Percentiles rank a stretch among this genome's conserved stretches.
These are phyloP conservation scores for Aspergillus melleus DNA, from an alignment of 2,329 filamentous ascomycete genomes.

Conservation along the genomic window DNA sequence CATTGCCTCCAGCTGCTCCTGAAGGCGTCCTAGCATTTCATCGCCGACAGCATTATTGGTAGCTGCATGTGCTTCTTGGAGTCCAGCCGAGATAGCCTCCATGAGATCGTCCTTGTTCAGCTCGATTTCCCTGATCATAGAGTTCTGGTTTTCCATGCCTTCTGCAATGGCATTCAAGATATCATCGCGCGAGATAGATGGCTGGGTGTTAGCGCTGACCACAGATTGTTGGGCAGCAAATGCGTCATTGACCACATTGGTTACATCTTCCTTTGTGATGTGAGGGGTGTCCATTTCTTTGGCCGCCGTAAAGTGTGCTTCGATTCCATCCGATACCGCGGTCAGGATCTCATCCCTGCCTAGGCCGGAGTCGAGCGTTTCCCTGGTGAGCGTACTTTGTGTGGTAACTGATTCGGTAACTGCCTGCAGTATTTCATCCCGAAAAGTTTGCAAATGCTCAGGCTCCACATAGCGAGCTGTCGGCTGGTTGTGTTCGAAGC, in stretches of 20 bases:
- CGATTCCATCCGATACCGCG: constrained; percentile 59
- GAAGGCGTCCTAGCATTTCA: constrained; percentile 60
- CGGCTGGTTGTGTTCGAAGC: constrained; percentile 71
- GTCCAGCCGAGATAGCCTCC: constrained; percentile 58
- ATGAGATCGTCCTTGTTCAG: constrained; percentile 55
- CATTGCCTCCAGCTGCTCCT: constrained; percentile 61
- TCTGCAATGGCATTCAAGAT: constrained; percentile 60
- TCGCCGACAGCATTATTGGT: constrained; percentile 55
- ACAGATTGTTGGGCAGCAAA: constrained; percentile 32
- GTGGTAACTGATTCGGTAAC: constrained; percentile 31
- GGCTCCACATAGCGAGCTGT: constrained; percentile 21
- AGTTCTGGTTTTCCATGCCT: constrained; percentile 52
- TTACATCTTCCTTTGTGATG: constrained; percentile 33
- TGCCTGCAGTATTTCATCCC: constrained; percentile 37
- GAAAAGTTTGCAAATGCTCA: constrained; percentile 29
- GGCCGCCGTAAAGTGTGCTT: constrained; percentile 44
- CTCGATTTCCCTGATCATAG: constrained; percentile 60
- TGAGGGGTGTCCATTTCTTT: constrained; percentile 56
- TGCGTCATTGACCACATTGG: constrained; percentile 33
- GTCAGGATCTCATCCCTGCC: constrained; percentile 60
- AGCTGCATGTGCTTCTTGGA: constrained; percentile 55
- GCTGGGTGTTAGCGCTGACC: constrained; percentile 34
- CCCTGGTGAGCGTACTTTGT: constrained; percentile 32
- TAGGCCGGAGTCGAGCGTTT: constrained; percentile 38
- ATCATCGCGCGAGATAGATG: constrained; percentile 53